A percentile compares a stretch with the other conserved stretches of the same genome.
phyloP scores from a whole-genome alignment of 768 basidiomycete genomes.

The Boletus reticuloceps region DNA sequence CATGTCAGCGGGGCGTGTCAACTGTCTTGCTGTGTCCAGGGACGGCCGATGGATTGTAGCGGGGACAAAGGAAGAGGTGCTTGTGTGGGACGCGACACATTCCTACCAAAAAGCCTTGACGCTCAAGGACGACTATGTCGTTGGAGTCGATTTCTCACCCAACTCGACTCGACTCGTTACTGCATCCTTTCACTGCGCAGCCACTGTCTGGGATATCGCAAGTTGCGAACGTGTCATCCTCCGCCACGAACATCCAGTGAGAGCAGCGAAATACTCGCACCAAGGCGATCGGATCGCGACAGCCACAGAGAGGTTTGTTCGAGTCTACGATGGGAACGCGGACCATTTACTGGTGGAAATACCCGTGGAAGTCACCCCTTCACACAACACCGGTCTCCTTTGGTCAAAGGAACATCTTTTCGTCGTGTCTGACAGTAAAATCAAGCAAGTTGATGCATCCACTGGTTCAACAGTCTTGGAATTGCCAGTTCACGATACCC shows the following conservation, averaged over 20 bases:
- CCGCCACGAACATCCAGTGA: neutral
- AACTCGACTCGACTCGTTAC: neutral
- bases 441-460: neutral
- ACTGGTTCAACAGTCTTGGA: neutral
- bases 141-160: neutral
- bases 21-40: neutral
- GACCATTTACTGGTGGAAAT: neutral
- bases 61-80: neutral
- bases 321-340: neutral
- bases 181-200: neutral
- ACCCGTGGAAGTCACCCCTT: neutral
- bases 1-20: neutral
- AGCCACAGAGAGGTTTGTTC: neutral
- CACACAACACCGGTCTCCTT: no score
- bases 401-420: no score
- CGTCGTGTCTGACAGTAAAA: no score
- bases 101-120: neutral
- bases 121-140: neutral
- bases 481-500: neutral
- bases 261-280: neutral
- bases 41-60: neutral
- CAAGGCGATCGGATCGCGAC: neutral
- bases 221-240: neutral
- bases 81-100: neutral
- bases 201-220: neutral